Evolutionary conservation across 352 stramenopile genomes (phyloP).

Genomic region (Phytopythium ostracodes): DNA sequence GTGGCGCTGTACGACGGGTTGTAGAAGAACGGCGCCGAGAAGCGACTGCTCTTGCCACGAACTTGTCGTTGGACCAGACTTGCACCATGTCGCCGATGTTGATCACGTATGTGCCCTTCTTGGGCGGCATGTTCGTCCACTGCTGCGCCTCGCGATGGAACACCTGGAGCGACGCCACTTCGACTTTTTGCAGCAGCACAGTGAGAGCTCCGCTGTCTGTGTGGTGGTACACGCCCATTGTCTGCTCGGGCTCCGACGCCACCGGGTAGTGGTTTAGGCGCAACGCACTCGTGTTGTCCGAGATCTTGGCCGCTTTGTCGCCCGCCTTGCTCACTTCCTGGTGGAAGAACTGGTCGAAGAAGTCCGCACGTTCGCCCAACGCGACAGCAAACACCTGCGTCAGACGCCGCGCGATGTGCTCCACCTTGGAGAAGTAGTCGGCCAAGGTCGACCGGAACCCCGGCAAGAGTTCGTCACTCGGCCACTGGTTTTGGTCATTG

Average conservation of each 20-base stretch:
- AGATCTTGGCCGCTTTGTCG: neutral
- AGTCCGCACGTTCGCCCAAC: constrained; percentile 35
- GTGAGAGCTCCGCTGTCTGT: constrained; percentile 57
- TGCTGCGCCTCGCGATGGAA: constrained; percentile 41
- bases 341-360: constrained; percentile 61
- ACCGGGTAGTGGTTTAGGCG: constrained; percentile 91
- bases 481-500: constrained; percentile 86
- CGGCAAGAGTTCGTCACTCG: constrained; percentile 31
- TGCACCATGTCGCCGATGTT: constrained; percentile 68
- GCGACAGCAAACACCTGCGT: constrained; percentile 57
- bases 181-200: constrained; percentile 59
- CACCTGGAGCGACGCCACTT: constrained; percentile 53
- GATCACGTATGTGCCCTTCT: constrained; percentile 47
- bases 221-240: constrained; percentile 58
- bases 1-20: constrained; percentile 57
- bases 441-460: constrained; percentile 49
- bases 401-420: constrained; percentile 43
- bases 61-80: constrained; percentile 54
- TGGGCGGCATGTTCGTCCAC: constrained; percentile 45
- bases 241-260: constrained; percentile 31
- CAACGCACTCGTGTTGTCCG: constrained; percentile 86
- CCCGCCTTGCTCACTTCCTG: neutral
- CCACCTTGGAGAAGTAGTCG: constrained; percentile 46
- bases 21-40: constrained; percentile 66
- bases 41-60: constrained; percentile 31